Percentiles rank a stretch among this genome's conserved stretches.
These are phyloP conservation scores for Penicillium cosmopolitanum DNA, from an alignment of 495 filamentous ascomycete genomes.

Conservation along the genomic window DNA sequence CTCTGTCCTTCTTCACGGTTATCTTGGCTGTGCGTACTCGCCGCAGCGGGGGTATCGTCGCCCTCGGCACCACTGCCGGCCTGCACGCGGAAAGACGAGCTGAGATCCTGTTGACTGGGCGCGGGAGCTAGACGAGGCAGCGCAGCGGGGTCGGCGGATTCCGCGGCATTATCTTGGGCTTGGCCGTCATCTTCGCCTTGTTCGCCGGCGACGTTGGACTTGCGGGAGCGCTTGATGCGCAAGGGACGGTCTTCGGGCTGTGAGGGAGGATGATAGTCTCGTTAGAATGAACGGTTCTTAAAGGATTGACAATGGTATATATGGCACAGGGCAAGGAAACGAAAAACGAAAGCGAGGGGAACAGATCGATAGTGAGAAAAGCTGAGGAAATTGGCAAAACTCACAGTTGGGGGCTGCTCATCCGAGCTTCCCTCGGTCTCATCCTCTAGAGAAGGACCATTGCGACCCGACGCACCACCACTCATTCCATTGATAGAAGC, in stretches of 20 bases:
- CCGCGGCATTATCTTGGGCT: slow-evolving; percentile 23
- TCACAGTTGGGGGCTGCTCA: slow-evolving; percentile 51
- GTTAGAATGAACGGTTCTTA: too few relatives aligned
- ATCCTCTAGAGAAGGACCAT: slow-evolving; percentile 42
- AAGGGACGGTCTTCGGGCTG: slow-evolving; percentile 93
- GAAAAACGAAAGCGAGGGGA: not conserved
- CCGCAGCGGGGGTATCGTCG: slow-evolving; percentile 31
- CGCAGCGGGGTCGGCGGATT: slow-evolving; percentile 21
- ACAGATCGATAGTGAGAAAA: not conserved
- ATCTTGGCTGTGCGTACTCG: slow-evolving; percentile 30
- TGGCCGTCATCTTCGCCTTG: slow-evolving; percentile 29
- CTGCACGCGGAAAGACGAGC: slow-evolving; percentile 47
- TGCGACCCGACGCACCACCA: slow-evolving; percentile 23
- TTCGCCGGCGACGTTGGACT: slow-evolving; percentile 38
- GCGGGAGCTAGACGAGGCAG: slow-evolving; percentile 45
- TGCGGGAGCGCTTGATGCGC: slow-evolving; percentile 79
- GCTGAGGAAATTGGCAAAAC: slow-evolving; percentile 14
- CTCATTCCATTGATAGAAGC: slow-evolving; percentile 28
- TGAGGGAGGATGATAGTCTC: not conserved
- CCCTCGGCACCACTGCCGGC: slow-evolving; percentile 35
- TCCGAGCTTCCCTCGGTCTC: slow-evolving; percentile 54
- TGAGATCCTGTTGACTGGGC: slow-evolving; percentile 46
- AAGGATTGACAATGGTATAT: too few relatives aligned
- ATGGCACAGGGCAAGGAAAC: too few relatives aligned
- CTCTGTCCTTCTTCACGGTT: slow-evolving; percentile 27